phyloP scores from a whole-genome alignment of 2,329 filamentous ascomycete genomes.

The Penicillium italicum region DNA sequence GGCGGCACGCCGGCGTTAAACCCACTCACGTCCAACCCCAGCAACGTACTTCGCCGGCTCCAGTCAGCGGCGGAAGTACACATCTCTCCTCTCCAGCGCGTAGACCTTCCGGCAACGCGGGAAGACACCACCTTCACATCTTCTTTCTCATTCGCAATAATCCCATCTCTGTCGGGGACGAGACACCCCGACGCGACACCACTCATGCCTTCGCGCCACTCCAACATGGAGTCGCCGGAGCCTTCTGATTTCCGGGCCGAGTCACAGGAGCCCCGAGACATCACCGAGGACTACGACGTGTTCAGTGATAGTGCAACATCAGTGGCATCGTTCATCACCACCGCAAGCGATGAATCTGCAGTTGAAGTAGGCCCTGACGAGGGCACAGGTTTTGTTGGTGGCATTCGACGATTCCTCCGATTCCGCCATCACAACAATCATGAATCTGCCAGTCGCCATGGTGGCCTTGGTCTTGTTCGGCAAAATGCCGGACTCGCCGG shows the following conservation, averaged over 20 bases:
- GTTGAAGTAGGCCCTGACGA: neutral
- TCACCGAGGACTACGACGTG: neutral
- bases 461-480: too few species aligned
- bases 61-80: neutral
- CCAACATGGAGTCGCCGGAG: neutral
- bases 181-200: neutral
- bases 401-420: neutral
- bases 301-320: too few species aligned
- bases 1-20: neutral
- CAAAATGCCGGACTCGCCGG: neutral
- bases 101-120: neutral
- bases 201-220: neutral
- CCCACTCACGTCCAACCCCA: neutral
- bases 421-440: neutral
- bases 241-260: neutral
- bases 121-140: neutral
- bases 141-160: neutral
- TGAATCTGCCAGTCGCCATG: neutral
- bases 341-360: neutral
- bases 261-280: neutral
- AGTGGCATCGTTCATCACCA: too few species aligned
- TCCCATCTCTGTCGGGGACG: neutral
- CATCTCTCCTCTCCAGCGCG: neutral
- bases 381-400: too few species aligned
- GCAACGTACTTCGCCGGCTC: neutral